These are phyloP conservation scores for Monosporascus sp. DNA, from an alignment of 2,329 filamentous ascomycete species.

Conservation along the genomic window DNA sequence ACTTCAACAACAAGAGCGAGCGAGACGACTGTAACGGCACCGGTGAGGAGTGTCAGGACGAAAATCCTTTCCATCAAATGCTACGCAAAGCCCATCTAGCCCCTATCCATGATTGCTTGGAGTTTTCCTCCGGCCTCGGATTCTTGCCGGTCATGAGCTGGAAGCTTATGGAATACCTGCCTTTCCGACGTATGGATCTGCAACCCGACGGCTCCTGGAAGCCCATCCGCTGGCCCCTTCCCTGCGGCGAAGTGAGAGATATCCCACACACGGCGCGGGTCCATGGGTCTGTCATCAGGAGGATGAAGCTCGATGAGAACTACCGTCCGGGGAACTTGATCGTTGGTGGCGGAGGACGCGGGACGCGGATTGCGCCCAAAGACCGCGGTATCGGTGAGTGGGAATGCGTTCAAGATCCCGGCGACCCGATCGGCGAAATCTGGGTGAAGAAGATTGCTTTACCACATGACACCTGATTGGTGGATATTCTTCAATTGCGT, in stretches of 20 bases:
- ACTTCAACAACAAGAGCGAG: constrained; percentile 10
- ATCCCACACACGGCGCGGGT: constrained; percentile 66
- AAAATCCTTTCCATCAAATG: constrained; percentile 47
- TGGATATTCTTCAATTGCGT: no score
- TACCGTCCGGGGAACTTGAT: constrained; percentile 80
- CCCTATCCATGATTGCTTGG: constrained; percentile 65
- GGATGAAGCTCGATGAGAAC: constrained; percentile 56
- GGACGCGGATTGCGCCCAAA: constrained; percentile 55
- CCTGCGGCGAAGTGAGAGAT: constrained; percentile 71
- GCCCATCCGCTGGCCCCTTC: constrained; percentile 74
- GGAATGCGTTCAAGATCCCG: constrained; percentile 58
- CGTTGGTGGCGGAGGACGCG: constrained; percentile 71
- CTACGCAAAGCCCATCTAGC: constrained; percentile 52
- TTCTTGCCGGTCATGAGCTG: constrained; percentile 56
- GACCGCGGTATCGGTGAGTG: constrained; percentile 67
- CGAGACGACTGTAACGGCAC: constrained; percentile 8
- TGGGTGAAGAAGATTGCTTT: constrained; percentile 42
- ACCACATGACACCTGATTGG: no score
- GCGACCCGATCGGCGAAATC: constrained; percentile 64
- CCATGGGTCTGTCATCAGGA: constrained; percentile 68
- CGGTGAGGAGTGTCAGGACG: constrained; percentile 1
- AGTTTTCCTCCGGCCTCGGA: constrained; percentile 56
- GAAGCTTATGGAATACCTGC: constrained; percentile 74
- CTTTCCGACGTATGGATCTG: constrained; percentile 76
- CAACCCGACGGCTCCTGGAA: constrained; percentile 69